Conservation (phyloP, 495 filamentous ascomycete genomes). For the Gamarada debralockiae region DNA sequence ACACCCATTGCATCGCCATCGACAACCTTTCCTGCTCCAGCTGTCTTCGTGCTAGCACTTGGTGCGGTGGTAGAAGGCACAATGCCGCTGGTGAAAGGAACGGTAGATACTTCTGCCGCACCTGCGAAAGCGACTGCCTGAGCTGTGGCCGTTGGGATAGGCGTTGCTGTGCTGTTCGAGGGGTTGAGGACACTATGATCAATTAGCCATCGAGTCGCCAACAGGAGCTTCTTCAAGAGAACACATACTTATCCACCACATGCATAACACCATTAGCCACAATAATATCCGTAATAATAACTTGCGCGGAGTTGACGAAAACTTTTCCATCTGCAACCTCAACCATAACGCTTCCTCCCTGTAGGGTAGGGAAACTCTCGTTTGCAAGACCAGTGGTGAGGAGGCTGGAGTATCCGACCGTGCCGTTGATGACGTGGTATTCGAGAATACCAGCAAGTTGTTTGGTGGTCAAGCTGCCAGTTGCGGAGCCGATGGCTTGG, state of each 20-base stretch:
- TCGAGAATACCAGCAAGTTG: slow-evolving; percentile 45
- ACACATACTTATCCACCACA: slow-evolving; percentile 44
- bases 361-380: slow-evolving; percentile 37
- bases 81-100: slow-evolving; percentile 43
- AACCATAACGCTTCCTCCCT: slow-evolving; percentile 33
- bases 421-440: slow-evolving; percentile 57
- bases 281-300: slow-evolving; percentile 51
- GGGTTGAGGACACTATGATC: slow-evolving; percentile 56
- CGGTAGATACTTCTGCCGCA: slow-evolving; percentile 36
- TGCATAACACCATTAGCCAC: slow-evolving; percentile 65
- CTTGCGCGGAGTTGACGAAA: slow-evolving; percentile 44
- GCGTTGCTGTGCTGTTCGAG: slow-evolving; percentile 39
- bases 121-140: slow-evolving; percentile 39
- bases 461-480: slow-evolving; percentile 37
- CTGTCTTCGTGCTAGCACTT: not conserved
- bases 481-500: slow-evolving; percentile 47
- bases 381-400: slow-evolving; percentile 33
- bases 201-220: not conserved
- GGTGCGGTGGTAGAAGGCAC: slow-evolving; percentile 25
- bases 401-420: slow-evolving; percentile 46
- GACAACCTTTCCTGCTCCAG: not conserved
- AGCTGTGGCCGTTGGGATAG: slow-evolving; percentile 37
- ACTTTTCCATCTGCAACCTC: slow-evolving; percentile 37
- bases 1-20: not conserved
- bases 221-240: not conserved